These are phyloP conservation scores for Ascoidea asiatica DNA, from an alignment of 805 yeast genomes.

Conservation along the genomic window DNA sequence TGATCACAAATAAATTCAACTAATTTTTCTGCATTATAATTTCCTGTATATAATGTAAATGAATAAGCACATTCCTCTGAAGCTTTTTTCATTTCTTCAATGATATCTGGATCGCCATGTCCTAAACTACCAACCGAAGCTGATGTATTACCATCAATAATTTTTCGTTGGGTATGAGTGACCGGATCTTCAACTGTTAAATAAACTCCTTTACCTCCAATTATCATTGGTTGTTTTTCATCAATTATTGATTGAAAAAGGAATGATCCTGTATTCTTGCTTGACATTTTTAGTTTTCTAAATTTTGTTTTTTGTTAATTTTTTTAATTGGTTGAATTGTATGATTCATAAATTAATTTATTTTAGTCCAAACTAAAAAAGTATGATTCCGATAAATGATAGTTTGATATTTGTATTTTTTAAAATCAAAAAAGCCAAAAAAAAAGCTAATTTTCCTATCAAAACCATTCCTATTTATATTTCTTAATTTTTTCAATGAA, in stretches of 20 bases:
- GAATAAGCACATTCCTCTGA: slow-evolving; percentile 24
- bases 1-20: slow-evolving; percentile 28
- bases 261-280: slow-evolving; percentile 10
- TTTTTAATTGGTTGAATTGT: too few species aligned
- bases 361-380: too few species aligned
- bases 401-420: too few species aligned
- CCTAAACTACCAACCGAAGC: slow-evolving; percentile 40
- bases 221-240: slow-evolving; percentile 18
- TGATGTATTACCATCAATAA: slow-evolving; percentile 32
- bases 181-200: slow-evolving; percentile 23
- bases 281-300: background rate
- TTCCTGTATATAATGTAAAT: slow-evolving; percentile 19
- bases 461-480: too few species aligned
- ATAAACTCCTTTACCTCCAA: slow-evolving; percentile 24
- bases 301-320: too few species aligned
- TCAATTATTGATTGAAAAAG: slow-evolving; percentile 20
- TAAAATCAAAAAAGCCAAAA: too few species aligned
- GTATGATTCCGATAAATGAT: too few species aligned
- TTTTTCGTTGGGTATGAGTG: slow-evolving; percentile 19
- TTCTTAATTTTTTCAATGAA: too few species aligned
- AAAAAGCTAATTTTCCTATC: too few species aligned
- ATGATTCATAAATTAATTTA: too few species aligned
- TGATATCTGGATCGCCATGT: slow-evolving; percentile 27
- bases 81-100: slow-evolving; percentile 24
- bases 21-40: slow-evolving; percentile 26